These are phyloP conservation scores for Verticillium albo-atrum DNA, from an alignment of 2,329 filamentous ascomycete genomes.

Conservation along the genomic window DNA sequence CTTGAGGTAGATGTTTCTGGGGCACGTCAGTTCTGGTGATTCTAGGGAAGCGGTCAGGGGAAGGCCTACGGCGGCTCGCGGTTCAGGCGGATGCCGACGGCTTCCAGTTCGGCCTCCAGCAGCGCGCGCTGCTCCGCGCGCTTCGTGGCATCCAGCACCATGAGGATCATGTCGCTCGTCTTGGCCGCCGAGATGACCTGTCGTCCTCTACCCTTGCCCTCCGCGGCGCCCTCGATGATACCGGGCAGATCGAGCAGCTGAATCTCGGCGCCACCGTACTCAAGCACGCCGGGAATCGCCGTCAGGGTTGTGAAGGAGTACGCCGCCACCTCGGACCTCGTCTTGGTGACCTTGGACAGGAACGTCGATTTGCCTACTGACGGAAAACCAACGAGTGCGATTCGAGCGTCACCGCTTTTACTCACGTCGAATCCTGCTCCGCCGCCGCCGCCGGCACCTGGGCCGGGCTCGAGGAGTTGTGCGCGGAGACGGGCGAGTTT, in stretches of 20 bases:
- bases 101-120: conserved; percentile 87
- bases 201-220: conserved; percentile 91
- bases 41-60: neutral
- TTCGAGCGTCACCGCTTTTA: conserved; percentile 93
- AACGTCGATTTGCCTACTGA: conserved; percentile 99
- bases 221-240: conserved; percentile 94
- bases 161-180: conserved; percentile 94
- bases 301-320: conserved; percentile 98
- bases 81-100: conserved; percentile 92
- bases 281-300: conserved; percentile 92
- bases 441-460: conserved; percentile 71
- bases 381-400: conserved; percentile 96
- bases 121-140: conserved; percentile 86
- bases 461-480: conserved; percentile 85
- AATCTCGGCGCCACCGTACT: conserved; percentile 97
- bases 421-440: conserved; percentile 90
- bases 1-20: conserved; percentile 94
- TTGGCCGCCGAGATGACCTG: conserved; percentile 98
- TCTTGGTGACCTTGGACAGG: conserved; percentile 98
- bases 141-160: conserved; percentile 97
- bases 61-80: conserved; percentile 75
- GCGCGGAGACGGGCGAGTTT: conserved; percentile 94
- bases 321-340: conserved; percentile 89
- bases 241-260: conserved; percentile 95
- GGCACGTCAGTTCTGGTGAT: no score